A percentile compares a stretch with the other conserved stretches of the same genome.
These are phyloP conservation scores for Triangularia verruculosa DNA, from an alignment of 2,329 filamentous ascomycete genomes.

Conservation along the genomic window DNA sequence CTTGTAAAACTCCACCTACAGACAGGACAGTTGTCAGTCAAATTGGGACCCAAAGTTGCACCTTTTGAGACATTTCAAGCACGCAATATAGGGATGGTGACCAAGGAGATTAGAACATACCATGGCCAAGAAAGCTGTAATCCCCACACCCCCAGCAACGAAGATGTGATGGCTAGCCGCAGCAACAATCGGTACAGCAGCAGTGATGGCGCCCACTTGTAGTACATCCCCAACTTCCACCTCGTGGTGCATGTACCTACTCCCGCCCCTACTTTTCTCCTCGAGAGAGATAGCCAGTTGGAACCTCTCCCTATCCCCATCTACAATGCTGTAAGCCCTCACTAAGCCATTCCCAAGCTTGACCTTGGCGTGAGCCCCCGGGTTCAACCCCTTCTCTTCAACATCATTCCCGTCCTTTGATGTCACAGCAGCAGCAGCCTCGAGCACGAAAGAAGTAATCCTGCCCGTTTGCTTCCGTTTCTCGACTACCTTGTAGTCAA, in stretches of 20 bases:
- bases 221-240: conserved; percentile 48
- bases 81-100: no score
- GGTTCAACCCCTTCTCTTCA: conserved; percentile 32
- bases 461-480: conserved; percentile 50
- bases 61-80: background rate
- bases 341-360: conserved; percentile 55
- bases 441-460: conserved; percentile 51
- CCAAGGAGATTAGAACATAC: background rate
- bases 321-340: conserved; percentile 60
- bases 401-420: conserved; percentile 29
- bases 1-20: conserved; percentile 38
- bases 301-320: conserved; percentile 48
- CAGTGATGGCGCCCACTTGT: conserved; percentile 49
- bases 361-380: conserved; percentile 55
- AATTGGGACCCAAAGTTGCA: background rate
- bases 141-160: conserved; percentile 62
- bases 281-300: conserved; percentile 59
- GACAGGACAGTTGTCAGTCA: background rate
- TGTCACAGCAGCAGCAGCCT: conserved; percentile 39
- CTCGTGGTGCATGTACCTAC: conserved; percentile 53
- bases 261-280: conserved; percentile 56
- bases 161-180: conserved; percentile 59
- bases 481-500: conserved; percentile 46
- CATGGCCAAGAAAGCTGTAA: conserved; percentile 60
- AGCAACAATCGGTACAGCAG: conserved; percentile 43